These are phyloP conservation scores for Calocera viscosa DNA, from an alignment of 768 basidiomycete genomes.

Conservation along the genomic window DNA sequence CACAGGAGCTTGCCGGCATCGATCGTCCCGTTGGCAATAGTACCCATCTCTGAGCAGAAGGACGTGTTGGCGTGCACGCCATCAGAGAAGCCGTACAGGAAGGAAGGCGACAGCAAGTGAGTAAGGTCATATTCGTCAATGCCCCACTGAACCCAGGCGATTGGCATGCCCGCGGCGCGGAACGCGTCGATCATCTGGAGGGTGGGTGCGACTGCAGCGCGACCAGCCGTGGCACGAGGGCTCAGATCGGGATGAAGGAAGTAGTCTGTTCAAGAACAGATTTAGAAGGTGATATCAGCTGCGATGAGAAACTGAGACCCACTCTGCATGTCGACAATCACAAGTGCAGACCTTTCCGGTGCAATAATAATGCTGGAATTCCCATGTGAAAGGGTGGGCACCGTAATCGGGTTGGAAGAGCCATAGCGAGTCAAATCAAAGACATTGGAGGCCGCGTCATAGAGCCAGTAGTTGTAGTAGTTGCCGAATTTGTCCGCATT, in stretches of 20 bases:
- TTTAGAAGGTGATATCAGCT: background rate
- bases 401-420: background rate
- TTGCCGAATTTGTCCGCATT: background rate
- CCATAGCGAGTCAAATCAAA: conserved; percentile 6
- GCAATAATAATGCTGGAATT: conserved; percentile 34
- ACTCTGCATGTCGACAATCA: conserved; percentile 8
- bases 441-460: background rate
- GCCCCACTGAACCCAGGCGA: conserved; percentile 3
- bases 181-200: background rate
- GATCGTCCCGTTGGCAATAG: background rate
- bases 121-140: background rate
- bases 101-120: background rate
- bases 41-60: conserved; percentile 3
- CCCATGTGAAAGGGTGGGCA: background rate
- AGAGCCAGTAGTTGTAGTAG: conserved; percentile 5
- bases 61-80: background rate
- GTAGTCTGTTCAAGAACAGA: conserved; percentile 23
- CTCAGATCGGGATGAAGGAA: conserved; percentile 19
- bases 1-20: conserved; percentile 3
- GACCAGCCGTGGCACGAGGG: background rate
- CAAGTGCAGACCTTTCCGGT: background rate
- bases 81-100: conserved; percentile 4
- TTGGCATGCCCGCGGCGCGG: background rate
- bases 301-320: conserved; percentile 9
- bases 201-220: background rate